Conservation (phyloP, 108 stramenopile genomes). For the Craspedostauros australis region DNA sequence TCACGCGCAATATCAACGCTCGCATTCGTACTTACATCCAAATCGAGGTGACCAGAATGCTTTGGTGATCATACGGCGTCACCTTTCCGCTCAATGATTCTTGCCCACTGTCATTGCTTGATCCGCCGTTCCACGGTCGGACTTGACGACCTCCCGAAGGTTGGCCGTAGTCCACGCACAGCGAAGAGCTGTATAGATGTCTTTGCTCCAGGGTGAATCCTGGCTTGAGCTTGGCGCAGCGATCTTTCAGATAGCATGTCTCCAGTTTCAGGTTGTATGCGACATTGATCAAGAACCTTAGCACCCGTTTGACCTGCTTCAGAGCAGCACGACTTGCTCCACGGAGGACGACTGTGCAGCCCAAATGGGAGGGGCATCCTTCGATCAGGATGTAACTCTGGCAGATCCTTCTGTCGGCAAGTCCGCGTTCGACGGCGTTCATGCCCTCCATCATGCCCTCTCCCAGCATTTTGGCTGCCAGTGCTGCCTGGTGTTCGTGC, state of each 20-base stretch:
- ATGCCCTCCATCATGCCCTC: slow-evolving; percentile 71
- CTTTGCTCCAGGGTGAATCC: slow-evolving; percentile 30
- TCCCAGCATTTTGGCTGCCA: slow-evolving; percentile 76
- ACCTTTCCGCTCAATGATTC: slow-evolving; percentile 60
- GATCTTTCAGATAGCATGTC: slow-evolving; percentile 82
- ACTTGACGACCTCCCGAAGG: slow-evolving; percentile 62
- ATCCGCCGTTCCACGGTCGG: slow-evolving; percentile 80
- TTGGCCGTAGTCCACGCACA: slow-evolving; percentile 73
- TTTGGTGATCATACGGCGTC: slow-evolving; percentile 84
- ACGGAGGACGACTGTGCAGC: slow-evolving; percentile 86
- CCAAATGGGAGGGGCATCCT: slow-evolving; percentile 87
- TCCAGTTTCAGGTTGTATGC: slow-evolving; percentile 95
- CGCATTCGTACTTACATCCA: too few relatives aligned
- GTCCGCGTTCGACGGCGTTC: slow-evolving; percentile 68
- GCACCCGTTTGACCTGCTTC: slow-evolving; percentile 84
- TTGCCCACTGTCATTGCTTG: slow-evolving; percentile 49
- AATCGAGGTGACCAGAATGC: slow-evolving; percentile 87
- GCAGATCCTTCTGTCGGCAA: slow-evolving; percentile 80
- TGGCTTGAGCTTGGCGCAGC: slow-evolving; percentile 64
- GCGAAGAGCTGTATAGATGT: slow-evolving; percentile 57
- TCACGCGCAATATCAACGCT: too few relatives aligned
- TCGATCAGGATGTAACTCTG: slow-evolving; percentile 80
- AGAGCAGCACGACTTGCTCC: slow-evolving; percentile 75
- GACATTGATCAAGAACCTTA: slow-evolving; percentile 75
- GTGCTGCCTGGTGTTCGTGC: slow-evolving; percentile 64